These are phyloP conservation scores for Bruguiera sexangula DNA, from an alignment of 345 rosid species.

Conservation along the genomic window DNA sequence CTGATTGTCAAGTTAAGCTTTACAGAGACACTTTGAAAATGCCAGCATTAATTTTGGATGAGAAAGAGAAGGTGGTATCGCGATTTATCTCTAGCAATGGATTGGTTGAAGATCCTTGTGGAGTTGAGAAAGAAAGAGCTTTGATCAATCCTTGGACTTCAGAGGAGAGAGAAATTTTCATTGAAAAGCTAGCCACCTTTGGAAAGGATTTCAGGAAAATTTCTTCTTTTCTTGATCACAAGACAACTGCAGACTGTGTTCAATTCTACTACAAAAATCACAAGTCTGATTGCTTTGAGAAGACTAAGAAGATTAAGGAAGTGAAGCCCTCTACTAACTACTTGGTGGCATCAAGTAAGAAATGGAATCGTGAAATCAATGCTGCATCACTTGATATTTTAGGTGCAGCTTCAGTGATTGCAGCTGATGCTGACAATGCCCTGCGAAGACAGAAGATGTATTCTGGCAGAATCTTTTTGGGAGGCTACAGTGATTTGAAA, in stretches of 20 bases:
- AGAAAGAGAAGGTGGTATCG: constrained; percentile 56
- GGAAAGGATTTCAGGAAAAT: constrained; percentile 89
- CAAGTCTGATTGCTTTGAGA: constrained; percentile 87
- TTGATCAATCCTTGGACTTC: constrained; percentile 85
- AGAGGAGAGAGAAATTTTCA: constrained; percentile 75
- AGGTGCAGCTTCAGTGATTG: constrained; percentile 72
- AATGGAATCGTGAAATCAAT: constrained; percentile 63
- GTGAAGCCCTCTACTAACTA: constrained; percentile 55
- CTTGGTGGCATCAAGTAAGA: constrained; percentile 61
- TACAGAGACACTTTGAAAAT: constrained; percentile 65
- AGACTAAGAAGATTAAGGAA: constrained; percentile 69
- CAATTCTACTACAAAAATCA: constrained; percentile 97
- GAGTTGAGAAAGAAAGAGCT: constrained; percentile 78
- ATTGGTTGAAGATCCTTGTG: constrained; percentile 86
- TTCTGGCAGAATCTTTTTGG: constrained; percentile 42
- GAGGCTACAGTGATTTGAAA: constrained; percentile 45
- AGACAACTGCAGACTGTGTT: constrained; percentile 93
- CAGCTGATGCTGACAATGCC: constrained; percentile 57
- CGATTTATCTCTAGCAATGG: constrained; percentile 76
- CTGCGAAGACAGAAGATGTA: constrained; percentile 32
- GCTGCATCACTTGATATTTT: constrained; percentile 73
- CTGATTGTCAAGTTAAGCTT: constrained; percentile 43
- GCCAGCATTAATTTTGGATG: constrained; percentile 87
- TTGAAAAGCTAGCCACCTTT: constrained; percentile 59
- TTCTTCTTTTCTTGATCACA: constrained; percentile 79